phyloP scores from a whole-genome alignment of 2,329 filamentous ascomycete genomes.

The Erysiphe pulchra region DNA sequence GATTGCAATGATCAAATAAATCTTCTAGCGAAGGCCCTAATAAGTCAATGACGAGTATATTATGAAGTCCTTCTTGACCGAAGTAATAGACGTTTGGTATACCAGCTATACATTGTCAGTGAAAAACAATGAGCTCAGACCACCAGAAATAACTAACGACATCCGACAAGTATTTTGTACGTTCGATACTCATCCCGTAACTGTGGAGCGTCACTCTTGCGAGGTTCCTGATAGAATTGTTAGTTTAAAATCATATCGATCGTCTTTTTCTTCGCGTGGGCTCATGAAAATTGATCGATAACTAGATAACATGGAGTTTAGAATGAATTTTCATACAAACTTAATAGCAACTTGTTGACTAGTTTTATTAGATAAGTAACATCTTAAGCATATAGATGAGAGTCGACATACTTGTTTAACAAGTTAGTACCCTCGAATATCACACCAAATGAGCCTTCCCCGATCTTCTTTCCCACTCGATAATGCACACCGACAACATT shows the following conservation, averaged over 20 bases:
- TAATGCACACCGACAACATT: constrained; percentile 99
- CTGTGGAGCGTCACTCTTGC: constrained; percentile 96
- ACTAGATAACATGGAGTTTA: background rate
- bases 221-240: constrained; percentile 45
- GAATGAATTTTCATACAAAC: constrained; percentile 53
- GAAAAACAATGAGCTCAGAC: background rate
- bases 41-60: constrained; percentile 93
- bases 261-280: too few species aligned
- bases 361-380: background rate
- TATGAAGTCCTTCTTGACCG: constrained; percentile 92
- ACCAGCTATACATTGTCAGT: constrained; percentile 34
- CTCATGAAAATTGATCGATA: too few species aligned
- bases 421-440: constrained; percentile 98
- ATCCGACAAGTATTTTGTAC: constrained; percentile 97
- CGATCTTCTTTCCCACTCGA: constrained; percentile 96
- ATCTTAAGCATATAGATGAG: background rate
- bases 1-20: constrained; percentile 89
- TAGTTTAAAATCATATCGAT: background rate
- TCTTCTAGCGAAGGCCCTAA: constrained; percentile 88
- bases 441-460: constrained; percentile 93
- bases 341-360: constrained; percentile 93
- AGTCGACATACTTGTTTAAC: constrained; percentile 44
- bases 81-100: constrained; percentile 99
- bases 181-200: constrained; percentile 95
- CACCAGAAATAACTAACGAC: constrained; percentile 45